phyloP scores from a whole-genome alignment of 768 basidiomycete species.

The Tylopilus subfusipes region DNA sequence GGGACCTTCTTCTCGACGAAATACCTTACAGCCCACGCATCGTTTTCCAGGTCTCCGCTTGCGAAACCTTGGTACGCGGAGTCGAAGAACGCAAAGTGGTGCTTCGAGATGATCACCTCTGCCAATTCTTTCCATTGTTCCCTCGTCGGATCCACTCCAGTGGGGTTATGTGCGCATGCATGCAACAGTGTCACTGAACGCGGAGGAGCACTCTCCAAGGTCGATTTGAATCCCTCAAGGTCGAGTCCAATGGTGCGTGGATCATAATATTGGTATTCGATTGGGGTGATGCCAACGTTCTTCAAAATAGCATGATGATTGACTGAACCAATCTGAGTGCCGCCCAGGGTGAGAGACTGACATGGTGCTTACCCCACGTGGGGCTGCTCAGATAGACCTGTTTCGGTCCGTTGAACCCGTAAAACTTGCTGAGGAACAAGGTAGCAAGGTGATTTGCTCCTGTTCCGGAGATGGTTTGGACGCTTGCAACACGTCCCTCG shows the following conservation, averaged over 20 bases:
- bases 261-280: slow-evolving; percentile 93
- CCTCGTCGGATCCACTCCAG: slow-evolving; percentile 87
- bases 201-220: slow-evolving; percentile 60
- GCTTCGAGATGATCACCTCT: slow-evolving; percentile 62
- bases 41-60: slow-evolving; percentile 85
- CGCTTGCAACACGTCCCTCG: slow-evolving; percentile 70
- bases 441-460: slow-evolving; percentile 94
- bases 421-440: slow-evolving; percentile 79
- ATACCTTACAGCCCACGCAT: slow-evolving; percentile 88
- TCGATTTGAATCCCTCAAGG: slow-evolving; percentile 59
- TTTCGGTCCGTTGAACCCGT: slow-evolving; percentile 62
- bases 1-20: slow-evolving; percentile 76
- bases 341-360: neutral
- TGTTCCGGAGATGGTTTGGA: slow-evolving; percentile 94
- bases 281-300: slow-evolving; percentile 84
- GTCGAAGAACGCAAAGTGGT: slow-evolving; percentile 91
- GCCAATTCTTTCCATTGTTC: slow-evolving; percentile 85
- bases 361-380: slow-evolving; percentile 75
- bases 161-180: slow-evolving; percentile 96
- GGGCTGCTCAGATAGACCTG: slow-evolving; percentile 85
- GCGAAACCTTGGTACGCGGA: slow-evolving; percentile 98
- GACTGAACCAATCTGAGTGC: slow-evolving; percentile 38
- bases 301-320: slow-evolving; percentile 90
- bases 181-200: slow-evolving; percentile 89
- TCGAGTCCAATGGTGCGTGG: slow-evolving; percentile 86